Percentiles rank a stretch among this genome's conserved stretches.
Evolutionary conservation across 1,284 basidiomycete genomes (phyloP).

Genomic region (Entoloma clypeatum): DNA sequence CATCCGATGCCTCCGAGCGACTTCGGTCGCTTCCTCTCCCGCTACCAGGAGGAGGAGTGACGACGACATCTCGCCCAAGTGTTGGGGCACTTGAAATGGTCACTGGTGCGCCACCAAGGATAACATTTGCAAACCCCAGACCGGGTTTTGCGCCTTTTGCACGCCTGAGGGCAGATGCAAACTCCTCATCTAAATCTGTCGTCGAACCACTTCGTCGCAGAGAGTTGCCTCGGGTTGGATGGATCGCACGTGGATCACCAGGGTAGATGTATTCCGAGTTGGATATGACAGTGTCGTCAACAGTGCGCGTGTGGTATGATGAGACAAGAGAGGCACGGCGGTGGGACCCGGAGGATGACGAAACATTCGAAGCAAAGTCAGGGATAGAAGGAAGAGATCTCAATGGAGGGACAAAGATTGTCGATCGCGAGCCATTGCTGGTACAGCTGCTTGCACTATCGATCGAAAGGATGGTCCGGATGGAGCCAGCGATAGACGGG

Average conservation of each 20-base stretch:
- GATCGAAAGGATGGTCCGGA: slow-evolving; percentile 63
- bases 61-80: slow-evolving; percentile 47
- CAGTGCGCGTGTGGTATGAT: slow-evolving; percentile 56
- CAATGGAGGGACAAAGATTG: slow-evolving; percentile 68
- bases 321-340: slow-evolving; percentile 48
- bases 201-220: slow-evolving; percentile 68
- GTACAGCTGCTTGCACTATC: slow-evolving; percentile 38
- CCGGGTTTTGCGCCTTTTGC: slow-evolving; percentile 31
- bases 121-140: slow-evolving; percentile 26
- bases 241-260: slow-evolving; percentile 65
- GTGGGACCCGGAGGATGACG: slow-evolving; percentile 27
- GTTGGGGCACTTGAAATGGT: slow-evolving; percentile 55
- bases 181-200: slow-evolving; percentile 71
- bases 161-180: slow-evolving; percentile 37
- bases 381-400: slow-evolving; percentile 64
- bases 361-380: slow-evolving; percentile 39
- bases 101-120: slow-evolving; percentile 42
- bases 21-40: slow-evolving; percentile 44
- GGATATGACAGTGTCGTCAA: slow-evolving; percentile 65
- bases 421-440: slow-evolving; percentile 55
- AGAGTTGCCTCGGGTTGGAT: slow-evolving; percentile 48
- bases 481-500: slow-evolving; percentile 55
- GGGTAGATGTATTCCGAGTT: slow-evolving; percentile 62
- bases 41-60: slow-evolving; percentile 58
- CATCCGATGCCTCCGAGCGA: slow-evolving; percentile 39